phyloP scores from a whole-genome alignment of 2,329 filamentous ascomycete species.

The Tolypocladium cylindrosporum region DNA sequence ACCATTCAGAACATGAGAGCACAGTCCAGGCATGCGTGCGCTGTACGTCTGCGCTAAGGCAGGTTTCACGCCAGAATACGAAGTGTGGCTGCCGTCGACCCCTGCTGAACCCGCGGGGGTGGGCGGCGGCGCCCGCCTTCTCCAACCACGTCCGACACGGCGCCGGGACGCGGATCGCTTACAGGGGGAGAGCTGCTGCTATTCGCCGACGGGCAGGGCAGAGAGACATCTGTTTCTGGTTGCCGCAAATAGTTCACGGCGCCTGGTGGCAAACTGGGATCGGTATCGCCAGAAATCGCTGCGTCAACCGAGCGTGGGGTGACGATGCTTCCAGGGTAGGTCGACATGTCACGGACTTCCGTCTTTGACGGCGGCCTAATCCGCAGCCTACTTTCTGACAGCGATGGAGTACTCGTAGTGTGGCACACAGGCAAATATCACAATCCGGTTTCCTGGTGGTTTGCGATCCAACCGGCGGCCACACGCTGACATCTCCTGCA shows the following conservation, averaged over 20 bases:
- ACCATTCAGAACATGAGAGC: neutral
- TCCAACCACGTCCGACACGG: neutral
- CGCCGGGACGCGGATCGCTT: neutral
- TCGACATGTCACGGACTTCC: neutral
- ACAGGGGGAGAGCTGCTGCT: neutral
- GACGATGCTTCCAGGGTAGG: neutral
- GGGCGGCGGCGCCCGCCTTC: neutral
- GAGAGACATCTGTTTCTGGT: neutral
- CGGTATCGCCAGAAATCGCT: neutral
- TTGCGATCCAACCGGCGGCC: too few relatives aligned
- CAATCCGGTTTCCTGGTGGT: too few relatives aligned
- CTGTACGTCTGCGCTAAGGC: neutral
- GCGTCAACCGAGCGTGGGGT: neutral
- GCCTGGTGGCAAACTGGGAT: neutral
- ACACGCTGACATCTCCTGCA: too few relatives aligned
- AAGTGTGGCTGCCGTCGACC: neutral
- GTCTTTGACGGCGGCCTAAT: too few relatives aligned
- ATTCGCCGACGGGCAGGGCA: neutral
- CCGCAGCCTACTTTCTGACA: too few relatives aligned
- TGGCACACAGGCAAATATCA: too few relatives aligned
- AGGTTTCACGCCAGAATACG: neutral
- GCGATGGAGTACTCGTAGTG: too few relatives aligned
- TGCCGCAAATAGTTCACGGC: neutral
- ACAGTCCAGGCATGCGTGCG: neutral
- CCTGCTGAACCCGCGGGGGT: neutral